phyloP scores from a whole-genome alignment of 305 asterid species.

The Lippia alba region DNA sequence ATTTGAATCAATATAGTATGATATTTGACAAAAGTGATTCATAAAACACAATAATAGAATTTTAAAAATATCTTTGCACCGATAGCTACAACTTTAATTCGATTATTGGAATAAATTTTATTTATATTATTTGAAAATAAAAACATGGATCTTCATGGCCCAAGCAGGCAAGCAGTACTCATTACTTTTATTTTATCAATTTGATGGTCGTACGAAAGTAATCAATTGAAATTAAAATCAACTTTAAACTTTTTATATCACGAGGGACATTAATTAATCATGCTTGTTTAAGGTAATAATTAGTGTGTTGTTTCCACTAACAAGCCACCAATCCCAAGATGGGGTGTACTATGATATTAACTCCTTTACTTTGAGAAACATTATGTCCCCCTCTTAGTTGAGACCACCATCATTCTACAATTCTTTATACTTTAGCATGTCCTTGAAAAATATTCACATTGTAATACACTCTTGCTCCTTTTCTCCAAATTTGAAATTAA shows the following conservation, averaged over 20 bases:
- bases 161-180: too few relatives aligned
- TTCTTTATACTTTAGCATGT: conserved; percentile 32
- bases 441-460: conserved; percentile 11
- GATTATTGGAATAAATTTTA: too few relatives aligned
- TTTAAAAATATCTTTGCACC: neutral
- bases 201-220: conserved; percentile 35
- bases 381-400: conserved; percentile 55
- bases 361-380: conserved; percentile 57
- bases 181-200: neutral
- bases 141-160: conserved; percentile 15
- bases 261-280: conserved; percentile 35
- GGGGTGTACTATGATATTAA: conserved; percentile 39
- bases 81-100: too few relatives aligned
- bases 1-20: too few relatives aligned
- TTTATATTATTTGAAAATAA: conserved; percentile 32
- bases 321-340: conserved; percentile 44
- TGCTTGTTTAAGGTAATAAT: conserved; percentile 40
- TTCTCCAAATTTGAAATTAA: too few relatives aligned
- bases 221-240: conserved; percentile 26
- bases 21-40: neutral
- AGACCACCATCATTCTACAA: conserved; percentile 55
- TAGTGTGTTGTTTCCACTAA: conserved; percentile 57
- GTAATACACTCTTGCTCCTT: too few relatives aligned
- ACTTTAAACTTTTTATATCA: conserved; percentile 18
- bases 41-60: neutral